Evolutionary conservation across 2,329 filamentous ascomycete genomes (phyloP), one percentile per base, ranked within the genome.

Genomic region (Fusarium gaditjirri): DNA sequence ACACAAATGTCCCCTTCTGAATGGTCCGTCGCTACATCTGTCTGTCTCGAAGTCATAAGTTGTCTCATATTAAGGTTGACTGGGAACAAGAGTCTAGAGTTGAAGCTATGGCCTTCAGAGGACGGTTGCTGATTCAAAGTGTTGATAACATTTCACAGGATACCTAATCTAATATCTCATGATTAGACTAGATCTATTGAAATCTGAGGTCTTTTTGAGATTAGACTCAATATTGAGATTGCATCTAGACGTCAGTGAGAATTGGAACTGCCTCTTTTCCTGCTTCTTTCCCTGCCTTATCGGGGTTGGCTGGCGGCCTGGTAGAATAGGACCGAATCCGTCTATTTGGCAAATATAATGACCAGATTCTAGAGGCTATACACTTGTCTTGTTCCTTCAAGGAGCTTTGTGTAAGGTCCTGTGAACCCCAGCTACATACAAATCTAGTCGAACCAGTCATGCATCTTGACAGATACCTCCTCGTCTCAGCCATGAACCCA

Each of bases 41-140:
- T 29, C 25, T 61, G 59, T 62, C 47, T 67, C 25, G 50, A 43
- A 35, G 53, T 57, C 53, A 62, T 19, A 46, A 60, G n/a, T 36
- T 44, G 43, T 57, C 49, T 46, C 61, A 57, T 25, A 43, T 55
- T 41, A 36, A 44, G 38, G 21, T 42, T 57, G 21, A 12, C 29
- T 42, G n/a, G 46, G 46, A 21, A 39, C 29, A 23, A 25, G 23
- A 52, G n/a, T 25, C n/a, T 8, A 39, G 35, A 33, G 36, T 53
- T 21, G 35, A 41, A 31, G 27, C 36, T 35, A 33, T 14, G 38
- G 39, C 38, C n/a, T 10, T 25, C 36, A 31, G 23, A 27, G 8
- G 7, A 46, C 10, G 16, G 6, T n/a, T 55, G 16, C 6, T 44
- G 13, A 31, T 56, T 21, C 38, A 43, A 23, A 33, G 27, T 17